Conservation (phyloP, 1,284 basidiomycete species). For the Cutaneotrichosporon dermatis region DNA sequence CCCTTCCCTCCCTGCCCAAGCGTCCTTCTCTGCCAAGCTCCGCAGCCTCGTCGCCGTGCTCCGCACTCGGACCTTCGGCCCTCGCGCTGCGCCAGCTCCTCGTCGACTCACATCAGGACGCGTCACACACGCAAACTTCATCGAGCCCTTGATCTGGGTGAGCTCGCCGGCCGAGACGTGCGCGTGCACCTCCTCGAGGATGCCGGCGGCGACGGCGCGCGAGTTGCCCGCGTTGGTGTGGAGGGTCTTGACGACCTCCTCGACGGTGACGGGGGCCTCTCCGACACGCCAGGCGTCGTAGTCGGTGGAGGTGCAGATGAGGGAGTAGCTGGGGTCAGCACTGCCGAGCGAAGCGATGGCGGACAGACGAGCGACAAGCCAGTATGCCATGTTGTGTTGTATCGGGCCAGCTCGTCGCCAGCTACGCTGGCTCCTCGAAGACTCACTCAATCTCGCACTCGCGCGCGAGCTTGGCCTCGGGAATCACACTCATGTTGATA, state of each 20-base stretch:
- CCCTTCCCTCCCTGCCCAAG: too few species aligned
- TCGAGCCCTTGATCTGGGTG: conserved; percentile 66
- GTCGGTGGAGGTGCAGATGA: conserved; percentile 85
- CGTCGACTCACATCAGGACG: conserved; percentile 50
- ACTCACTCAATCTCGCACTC: conserved; percentile 86
- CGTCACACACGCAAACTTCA: conserved; percentile 83
- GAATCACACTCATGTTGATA: conserved; percentile 91
- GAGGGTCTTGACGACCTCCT: conserved; percentile 77
- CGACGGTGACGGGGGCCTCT: conserved; percentile 75
- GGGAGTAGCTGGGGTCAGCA: conserved; percentile 62
- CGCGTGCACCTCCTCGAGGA: conserved; percentile 72
- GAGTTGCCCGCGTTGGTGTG: conserved; percentile 79
- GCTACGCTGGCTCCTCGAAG: too few species aligned
- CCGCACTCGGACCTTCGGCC: too few species aligned
- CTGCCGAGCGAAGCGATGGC: not conserved
- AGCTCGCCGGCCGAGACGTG: conserved; percentile 57
- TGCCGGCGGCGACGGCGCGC: conserved; percentile 60
- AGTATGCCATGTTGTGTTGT: too few species aligned
- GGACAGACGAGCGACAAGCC: not conserved
- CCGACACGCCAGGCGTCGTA: conserved; percentile 85
- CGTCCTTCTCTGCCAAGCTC: too few species aligned
- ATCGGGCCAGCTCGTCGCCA: conserved; percentile 6
- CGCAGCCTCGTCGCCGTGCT: too few species aligned
- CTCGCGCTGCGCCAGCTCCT: too few species aligned
- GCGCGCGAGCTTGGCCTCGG: conserved; percentile 90